Evolutionary conservation across 495 filamentous ascomycete species (phyloP).

Genomic region (Paragyromitra xinjiangensis): DNA sequence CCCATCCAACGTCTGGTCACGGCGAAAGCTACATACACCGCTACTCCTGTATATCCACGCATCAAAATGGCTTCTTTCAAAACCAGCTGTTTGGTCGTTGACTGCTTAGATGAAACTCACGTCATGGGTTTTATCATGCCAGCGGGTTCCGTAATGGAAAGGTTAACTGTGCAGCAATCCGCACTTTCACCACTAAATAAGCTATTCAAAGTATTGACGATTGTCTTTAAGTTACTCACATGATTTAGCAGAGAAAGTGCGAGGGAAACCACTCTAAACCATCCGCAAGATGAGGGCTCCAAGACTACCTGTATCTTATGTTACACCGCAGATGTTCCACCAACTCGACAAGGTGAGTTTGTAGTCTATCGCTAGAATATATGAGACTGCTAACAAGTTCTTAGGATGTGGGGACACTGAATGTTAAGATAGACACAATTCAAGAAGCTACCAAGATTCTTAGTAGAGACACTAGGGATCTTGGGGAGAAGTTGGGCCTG

Average conservation of each 20-base stretch:
- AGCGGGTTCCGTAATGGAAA: constrained; percentile 4
- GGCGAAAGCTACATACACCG: background rate
- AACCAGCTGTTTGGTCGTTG: background rate
- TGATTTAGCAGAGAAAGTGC: background rate
- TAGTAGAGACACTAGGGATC: background rate
- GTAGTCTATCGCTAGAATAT: background rate
- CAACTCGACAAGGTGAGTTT: background rate
- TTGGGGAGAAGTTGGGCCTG: background rate
- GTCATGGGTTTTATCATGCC: background rate
- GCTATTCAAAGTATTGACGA: background rate
- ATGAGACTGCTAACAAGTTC: background rate
- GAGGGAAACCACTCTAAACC: background rate
- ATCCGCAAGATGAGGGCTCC: background rate
- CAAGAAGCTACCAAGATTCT: background rate
- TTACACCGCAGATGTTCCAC: background rate
- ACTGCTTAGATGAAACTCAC: background rate
- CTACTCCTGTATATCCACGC: background rate
- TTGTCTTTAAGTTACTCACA: constrained; percentile 2
- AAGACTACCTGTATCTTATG: background rate
- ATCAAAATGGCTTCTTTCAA: background rate
- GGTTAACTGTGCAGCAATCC: background rate
- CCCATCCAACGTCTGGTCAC: background rate
- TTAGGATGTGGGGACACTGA: background rate
- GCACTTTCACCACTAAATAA: background rate
- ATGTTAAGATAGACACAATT: background rate